Percentiles rank a stretch among this genome's conserved stretches.
phyloP scores from a whole-genome alignment of 225 moss, liverwort and hornwort genomes.

The Lunularia cruciata region DNA sequence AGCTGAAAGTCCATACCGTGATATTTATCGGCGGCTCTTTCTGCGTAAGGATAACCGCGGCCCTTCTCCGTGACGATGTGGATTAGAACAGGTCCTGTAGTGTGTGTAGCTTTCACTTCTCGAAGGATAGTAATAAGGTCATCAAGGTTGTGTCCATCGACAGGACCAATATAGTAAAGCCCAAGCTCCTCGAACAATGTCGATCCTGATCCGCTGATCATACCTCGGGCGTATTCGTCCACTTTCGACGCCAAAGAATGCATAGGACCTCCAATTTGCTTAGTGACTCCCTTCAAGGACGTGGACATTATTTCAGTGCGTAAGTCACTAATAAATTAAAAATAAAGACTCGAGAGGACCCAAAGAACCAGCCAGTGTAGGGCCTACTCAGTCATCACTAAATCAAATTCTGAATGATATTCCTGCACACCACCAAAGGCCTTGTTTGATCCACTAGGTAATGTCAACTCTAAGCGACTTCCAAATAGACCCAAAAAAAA shows the following conservation, averaged over 20 bases:
- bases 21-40: slow-evolving; percentile 45
- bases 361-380: not conserved
- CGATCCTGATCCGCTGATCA: slow-evolving; percentile 39
- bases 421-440: too few relatives aligned
- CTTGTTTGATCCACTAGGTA: too few relatives aligned
- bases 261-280: slow-evolving; percentile 41
- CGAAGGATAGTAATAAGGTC: slow-evolving; percentile 41
- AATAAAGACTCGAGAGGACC: too few relatives aligned
- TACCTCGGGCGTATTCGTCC: slow-evolving; percentile 46
- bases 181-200: slow-evolving; percentile 49
- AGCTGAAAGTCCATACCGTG: slow-evolving; percentile 31
- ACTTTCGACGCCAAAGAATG: slow-evolving; percentile 40
- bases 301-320: not conserved
- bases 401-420: too few relatives aligned
- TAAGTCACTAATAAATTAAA: not conserved
- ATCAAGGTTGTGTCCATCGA: slow-evolving; percentile 48
- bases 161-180: slow-evolving; percentile 46
- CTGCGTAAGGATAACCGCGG: slow-evolving; percentile 45
- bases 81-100: slow-evolving; percentile 42
- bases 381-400: too few relatives aligned
- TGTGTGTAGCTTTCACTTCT: slow-evolving; percentile 28
- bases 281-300: slow-evolving; percentile 35
- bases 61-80: slow-evolving; percentile 50
- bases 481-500: too few relatives aligned
- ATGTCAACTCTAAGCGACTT: too few relatives aligned